Conservation (phyloP, 1,139 yeast genomes). For the Taphrina sp. region DNA sequence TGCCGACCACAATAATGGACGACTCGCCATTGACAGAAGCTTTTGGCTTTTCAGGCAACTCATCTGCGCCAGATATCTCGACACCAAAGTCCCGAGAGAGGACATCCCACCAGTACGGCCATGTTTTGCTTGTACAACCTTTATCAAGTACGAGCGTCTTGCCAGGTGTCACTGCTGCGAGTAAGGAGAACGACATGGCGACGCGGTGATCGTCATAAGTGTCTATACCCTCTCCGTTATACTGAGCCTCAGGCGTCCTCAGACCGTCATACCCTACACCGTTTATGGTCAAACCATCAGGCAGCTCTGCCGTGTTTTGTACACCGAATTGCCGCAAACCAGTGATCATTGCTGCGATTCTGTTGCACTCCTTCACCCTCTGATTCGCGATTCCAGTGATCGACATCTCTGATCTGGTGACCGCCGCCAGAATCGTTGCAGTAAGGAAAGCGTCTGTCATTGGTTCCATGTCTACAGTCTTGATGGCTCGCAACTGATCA, state of each 20-base stretch:
- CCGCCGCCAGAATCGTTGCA: constrained; percentile 94
- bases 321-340: constrained; percentile 92
- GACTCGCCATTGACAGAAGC: constrained; percentile 28
- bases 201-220: constrained; percentile 96
- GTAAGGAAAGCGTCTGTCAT: constrained; percentile 99
- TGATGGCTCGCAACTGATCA: constrained; percentile 66
- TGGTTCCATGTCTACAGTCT: constrained; percentile 93
- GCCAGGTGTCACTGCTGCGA: constrained; percentile 59
- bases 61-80: constrained; percentile 59
- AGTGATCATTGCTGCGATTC: constrained; percentile 90
- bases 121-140: constrained; percentile 91
- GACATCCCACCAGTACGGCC: constrained; percentile 99
- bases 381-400: constrained; percentile 97
- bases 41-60: constrained; percentile 36
- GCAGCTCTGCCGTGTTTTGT: constrained; percentile 65
- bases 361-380: constrained; percentile 93
- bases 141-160: constrained; percentile 76
- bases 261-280: constrained; percentile 50
- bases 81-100: constrained; percentile 68
- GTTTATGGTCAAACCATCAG: constrained; percentile 85
- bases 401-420: constrained; percentile 53
- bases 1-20: constrained; percentile 82
- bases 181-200: constrained; percentile 92
- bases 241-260: constrained; percentile 45
- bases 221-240: constrained; percentile 52